Base-by-base conservation (phyloP, 192 early-diverging fungal species). In the Pilobolus umbonatus region DNA sequence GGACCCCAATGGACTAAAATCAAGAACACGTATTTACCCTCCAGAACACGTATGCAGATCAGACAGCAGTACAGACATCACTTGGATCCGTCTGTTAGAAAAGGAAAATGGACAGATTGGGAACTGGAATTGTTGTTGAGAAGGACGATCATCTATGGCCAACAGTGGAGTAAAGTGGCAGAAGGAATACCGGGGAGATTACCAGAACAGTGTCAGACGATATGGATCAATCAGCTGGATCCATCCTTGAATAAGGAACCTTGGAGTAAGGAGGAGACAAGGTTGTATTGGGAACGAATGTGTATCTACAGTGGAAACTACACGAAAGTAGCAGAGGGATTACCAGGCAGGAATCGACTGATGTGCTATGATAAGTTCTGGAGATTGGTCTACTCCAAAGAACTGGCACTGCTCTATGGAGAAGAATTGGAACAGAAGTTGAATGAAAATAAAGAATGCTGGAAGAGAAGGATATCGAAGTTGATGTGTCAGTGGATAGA, bases 241-340 rank as follows among this genome's bases (percentile, higher is more conserved):
- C 57, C 57, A 48, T 15, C 17, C 14, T 31, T 59, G 12, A 53
- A 38, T 9, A 42, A 58, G 10, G 31, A n/a, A 3, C 22, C 55
- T 7, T 67, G 65, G 65, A 15, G n/a, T 8, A 10, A 35, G 22
- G 38, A 55, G 24, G 58, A 61, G 21, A 38, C 35, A 2, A 22
- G 51, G 32, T 30, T 55, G 4, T 68, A 62, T 25, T 68, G 60
- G 60, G 54, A 68, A 26, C 40, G 61, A 19, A 25, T 56, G 5
- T 3, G 38, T 31, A 2, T 10, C 2, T 42, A 34, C 17, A 35
- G 44, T 31, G 59, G 59, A 17, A 11, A 31, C 1, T 67, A 52
- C 53, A 12, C 24, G 2, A 46, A 19, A n/a, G 44, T 59, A 15
- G 21, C 31, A 17, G 32, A 48, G 10, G 28, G 44, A 8, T 39